Evolutionary conservation across 2,329 filamentous ascomycete species (phyloP).

Genomic region (Colletotrichum cordylinicola): DNA sequence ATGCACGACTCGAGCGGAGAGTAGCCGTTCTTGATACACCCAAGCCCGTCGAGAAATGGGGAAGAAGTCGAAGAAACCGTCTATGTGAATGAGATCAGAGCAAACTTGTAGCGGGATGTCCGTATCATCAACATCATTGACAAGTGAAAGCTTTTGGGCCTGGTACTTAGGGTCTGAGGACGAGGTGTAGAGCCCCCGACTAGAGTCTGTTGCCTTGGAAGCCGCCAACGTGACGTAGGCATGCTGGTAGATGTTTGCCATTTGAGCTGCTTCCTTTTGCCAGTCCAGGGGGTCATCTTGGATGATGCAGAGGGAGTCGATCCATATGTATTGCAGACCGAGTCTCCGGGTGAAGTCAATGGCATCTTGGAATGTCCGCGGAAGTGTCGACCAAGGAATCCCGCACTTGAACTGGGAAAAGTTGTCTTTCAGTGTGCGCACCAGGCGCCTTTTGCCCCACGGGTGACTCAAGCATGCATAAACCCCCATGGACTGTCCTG

Average conservation of each 20-base stretch:
- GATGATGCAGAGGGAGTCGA: conserved; percentile 28
- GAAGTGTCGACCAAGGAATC: not conserved
- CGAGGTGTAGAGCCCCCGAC: not conserved
- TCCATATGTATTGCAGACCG: conserved; percentile 25
- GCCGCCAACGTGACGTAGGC: conserved; percentile 8
- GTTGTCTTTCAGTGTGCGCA: not conserved
- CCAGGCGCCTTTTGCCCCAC: not conserved
- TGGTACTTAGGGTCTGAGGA: not conserved
- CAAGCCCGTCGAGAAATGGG: not conserved
- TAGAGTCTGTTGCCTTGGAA: not conserved
- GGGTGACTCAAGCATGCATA: not conserved
- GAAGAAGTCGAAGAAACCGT: not conserved
- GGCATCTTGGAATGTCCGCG: conserved; percentile 24
- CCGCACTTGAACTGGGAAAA: not conserved
- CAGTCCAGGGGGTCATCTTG: conserved; percentile 24
- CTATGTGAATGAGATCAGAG: not conserved
- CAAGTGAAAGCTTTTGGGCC: not conserved
- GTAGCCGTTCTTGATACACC: not conserved
- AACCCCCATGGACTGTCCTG: not conserved
- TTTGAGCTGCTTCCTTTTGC: conserved; percentile 12
- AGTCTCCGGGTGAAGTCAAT: conserved; percentile 17
- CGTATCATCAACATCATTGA: not conserved
- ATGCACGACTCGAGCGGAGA: not conserved
- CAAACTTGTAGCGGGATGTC: not conserved
- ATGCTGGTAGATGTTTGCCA: conserved; percentile 22